These are phyloP conservation scores for Neurospora sp. DNA, from an alignment of 495 filamentous ascomycete species.

Conservation along the genomic window DNA sequence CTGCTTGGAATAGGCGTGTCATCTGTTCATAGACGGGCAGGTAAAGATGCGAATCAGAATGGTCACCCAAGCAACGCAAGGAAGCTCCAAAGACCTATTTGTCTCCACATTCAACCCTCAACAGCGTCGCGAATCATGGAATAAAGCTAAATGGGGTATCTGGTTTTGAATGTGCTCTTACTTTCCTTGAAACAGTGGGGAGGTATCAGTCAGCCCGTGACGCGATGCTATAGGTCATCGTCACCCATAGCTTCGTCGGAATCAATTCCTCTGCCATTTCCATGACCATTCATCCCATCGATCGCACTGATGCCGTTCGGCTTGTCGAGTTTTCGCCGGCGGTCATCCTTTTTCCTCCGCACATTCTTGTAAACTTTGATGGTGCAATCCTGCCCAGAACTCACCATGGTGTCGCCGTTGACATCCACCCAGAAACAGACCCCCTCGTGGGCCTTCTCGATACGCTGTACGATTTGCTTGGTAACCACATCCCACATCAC, in stretches of 20 bases:
- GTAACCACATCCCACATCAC: constrained; percentile 82
- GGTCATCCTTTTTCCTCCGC: background rate
- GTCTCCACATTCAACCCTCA: background rate
- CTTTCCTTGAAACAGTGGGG: background rate
- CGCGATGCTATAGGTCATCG: constrained; percentile 16
- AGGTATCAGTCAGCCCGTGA: constrained; percentile 6
- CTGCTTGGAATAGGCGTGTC: background rate
- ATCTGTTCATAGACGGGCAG: background rate
- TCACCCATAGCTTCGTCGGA: constrained; percentile 10
- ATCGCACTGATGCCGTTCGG: constrained; percentile 4
- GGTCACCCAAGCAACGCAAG: background rate
- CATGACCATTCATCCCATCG: constrained; percentile 3
- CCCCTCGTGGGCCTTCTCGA: constrained; percentile 58
- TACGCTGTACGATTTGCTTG: constrained; percentile 70
- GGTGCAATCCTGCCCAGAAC: constrained; percentile 32
- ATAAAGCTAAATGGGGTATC: background rate
- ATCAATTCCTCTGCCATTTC: background rate
- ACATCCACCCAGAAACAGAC: constrained; percentile 79
- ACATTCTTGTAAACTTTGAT: constrained; percentile 33
- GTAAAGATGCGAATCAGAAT: background rate
- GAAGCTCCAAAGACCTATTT: background rate
- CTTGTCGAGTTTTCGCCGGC: background rate
- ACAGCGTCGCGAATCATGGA: background rate
- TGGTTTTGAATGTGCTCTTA: background rate
- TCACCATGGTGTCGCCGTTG: constrained; percentile 34